Percentiles rank a stretch among this genome's conserved stretches.
Evolutionary conservation across 352 stramenopile genomes (phyloP).

Genomic region (Phytopythium montanum): DNA sequence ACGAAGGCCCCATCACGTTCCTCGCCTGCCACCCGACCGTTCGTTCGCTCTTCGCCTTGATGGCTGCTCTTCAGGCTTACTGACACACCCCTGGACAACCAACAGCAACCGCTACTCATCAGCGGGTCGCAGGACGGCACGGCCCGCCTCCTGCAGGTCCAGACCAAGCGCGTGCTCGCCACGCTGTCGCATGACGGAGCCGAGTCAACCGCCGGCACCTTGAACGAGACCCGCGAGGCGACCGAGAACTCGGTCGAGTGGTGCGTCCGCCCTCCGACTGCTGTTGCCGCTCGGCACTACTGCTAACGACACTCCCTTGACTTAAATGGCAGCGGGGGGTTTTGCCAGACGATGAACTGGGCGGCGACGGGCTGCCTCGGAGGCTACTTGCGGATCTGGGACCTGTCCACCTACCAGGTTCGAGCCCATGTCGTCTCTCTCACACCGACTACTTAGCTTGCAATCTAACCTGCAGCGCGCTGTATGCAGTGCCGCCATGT

Average conservation of each 20-base stretch:
- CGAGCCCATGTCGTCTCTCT: neutral
- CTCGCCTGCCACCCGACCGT: conserved; percentile 86
- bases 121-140: conserved; percentile 93
- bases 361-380: conserved; percentile 93
- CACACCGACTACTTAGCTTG: neutral
- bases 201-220: conserved; percentile 40
- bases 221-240: conserved; percentile 39
- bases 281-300: neutral
- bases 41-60: conserved; percentile 11
- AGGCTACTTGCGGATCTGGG: conserved; percentile 95
- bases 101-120: conserved; percentile 89
- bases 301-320: neutral
- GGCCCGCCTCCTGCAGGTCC: conserved; percentile 91
- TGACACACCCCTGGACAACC: neutral
- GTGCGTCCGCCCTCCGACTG: conserved; percentile 23
- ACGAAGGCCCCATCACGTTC: conserved; percentile 90
- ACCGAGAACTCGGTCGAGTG: conserved; percentile 88
- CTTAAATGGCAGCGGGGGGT: conserved; percentile 74
- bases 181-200: conserved; percentile 72
- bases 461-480: conserved; percentile 3
- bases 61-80: neutral
- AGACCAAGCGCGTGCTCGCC: conserved; percentile 93
- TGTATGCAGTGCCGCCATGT: conserved; percentile 76
- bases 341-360: conserved; percentile 94
- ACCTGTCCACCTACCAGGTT: conserved; percentile 87